phyloP scores from a whole-genome alignment of 805 yeast species.

The Myxozyma udenii region DNA sequence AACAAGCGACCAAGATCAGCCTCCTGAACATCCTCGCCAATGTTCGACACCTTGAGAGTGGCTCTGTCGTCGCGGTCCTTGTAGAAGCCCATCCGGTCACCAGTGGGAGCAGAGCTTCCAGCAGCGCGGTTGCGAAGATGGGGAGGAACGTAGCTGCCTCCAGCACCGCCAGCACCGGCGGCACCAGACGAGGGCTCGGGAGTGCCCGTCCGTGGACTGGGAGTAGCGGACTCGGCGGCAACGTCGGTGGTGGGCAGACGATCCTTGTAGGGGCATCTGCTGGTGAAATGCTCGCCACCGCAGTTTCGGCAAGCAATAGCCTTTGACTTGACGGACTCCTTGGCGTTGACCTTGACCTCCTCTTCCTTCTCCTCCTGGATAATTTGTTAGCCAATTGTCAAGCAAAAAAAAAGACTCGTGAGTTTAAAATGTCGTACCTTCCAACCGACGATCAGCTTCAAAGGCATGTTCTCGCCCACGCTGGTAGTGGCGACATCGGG shows the following conservation, averaged over 20 bases:
- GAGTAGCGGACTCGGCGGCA: constrained; percentile 37
- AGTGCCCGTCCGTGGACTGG: constrained; percentile 30
- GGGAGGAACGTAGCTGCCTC: constrained; percentile 58
- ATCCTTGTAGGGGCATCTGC: constrained; percentile 94
- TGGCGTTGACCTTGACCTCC: constrained; percentile 68
- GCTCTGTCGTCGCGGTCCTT: constrained; percentile 75
- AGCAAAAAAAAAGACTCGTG: not conserved
- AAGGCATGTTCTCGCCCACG: constrained; percentile 76
- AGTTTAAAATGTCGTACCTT: too few relatives aligned
- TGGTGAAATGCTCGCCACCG: constrained; percentile 89
- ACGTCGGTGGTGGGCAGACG: constrained; percentile 59
- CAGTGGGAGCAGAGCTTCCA: constrained; percentile 40
- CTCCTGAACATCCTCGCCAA: constrained; percentile 82
- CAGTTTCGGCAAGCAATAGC: constrained; percentile 77
- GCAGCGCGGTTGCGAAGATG: constrained; percentile 47
- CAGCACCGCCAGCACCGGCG: constrained; percentile 34
- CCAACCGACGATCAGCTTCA: constrained; percentile 55
- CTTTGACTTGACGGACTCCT: constrained; percentile 48
- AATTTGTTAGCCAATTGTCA: not conserved
- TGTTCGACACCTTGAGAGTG: constrained; percentile 86
- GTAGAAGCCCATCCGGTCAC: constrained; percentile 17
- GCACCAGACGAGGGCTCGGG: constrained; percentile 37
- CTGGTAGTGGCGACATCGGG: constrained; percentile 88
- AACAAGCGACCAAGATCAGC: constrained; percentile 71
- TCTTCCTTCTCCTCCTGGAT: constrained; percentile 61